A percentile compares a stretch with the other conserved stretches of the same genome.
phyloP scores from a whole-genome alignment of 345 rosid species.

The Camelina neglecta region DNA sequence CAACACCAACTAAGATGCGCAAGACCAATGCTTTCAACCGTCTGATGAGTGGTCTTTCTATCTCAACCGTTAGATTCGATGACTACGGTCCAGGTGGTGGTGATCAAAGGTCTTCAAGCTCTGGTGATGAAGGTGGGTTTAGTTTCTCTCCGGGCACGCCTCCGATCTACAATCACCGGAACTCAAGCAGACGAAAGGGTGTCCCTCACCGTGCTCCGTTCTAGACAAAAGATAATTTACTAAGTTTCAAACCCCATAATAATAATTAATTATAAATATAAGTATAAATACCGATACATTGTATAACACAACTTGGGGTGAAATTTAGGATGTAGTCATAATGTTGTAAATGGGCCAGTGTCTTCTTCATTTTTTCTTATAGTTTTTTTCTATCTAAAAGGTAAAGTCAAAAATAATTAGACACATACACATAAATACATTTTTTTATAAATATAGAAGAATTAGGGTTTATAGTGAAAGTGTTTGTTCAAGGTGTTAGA shows the following conservation, averaged over 20 bases:
- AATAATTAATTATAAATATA: slow-evolving; percentile 25
- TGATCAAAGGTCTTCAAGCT: slow-evolving; percentile 54
- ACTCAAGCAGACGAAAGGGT: slow-evolving; percentile 85
- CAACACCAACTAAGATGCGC: slow-evolving; percentile 75
- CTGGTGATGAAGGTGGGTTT: slow-evolving; percentile 65
- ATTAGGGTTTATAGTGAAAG: slow-evolving; percentile 33
- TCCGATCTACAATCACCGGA: slow-evolving; percentile 62
- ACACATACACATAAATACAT: slow-evolving; percentile 41
- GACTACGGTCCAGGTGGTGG: slow-evolving; percentile 38
- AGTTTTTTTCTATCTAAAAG: slow-evolving; percentile 30
- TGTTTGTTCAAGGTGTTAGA: slow-evolving; percentile 22
- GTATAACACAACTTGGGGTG: slow-evolving; percentile 23
- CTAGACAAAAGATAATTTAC: slow-evolving; percentile 14
- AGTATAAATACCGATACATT: slow-evolving; percentile 16
- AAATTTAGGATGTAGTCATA: slow-evolving; percentile 43
- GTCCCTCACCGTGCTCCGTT: slow-evolving; percentile 89
- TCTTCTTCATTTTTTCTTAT: background rate
- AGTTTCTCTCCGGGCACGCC: slow-evolving; percentile 65
- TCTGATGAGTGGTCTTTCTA: slow-evolving; percentile 58
- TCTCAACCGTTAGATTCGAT: slow-evolving; percentile 50
- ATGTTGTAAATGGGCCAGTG: slow-evolving; percentile 43
- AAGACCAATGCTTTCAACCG: slow-evolving; percentile 66
- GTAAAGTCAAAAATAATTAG: slow-evolving; percentile 30
- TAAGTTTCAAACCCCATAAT: slow-evolving; percentile 24
- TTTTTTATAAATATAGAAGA: slow-evolving; percentile 29